Conservation (phyloP, 306 rosid genomes). For the Carpinus viminea region DNA sequence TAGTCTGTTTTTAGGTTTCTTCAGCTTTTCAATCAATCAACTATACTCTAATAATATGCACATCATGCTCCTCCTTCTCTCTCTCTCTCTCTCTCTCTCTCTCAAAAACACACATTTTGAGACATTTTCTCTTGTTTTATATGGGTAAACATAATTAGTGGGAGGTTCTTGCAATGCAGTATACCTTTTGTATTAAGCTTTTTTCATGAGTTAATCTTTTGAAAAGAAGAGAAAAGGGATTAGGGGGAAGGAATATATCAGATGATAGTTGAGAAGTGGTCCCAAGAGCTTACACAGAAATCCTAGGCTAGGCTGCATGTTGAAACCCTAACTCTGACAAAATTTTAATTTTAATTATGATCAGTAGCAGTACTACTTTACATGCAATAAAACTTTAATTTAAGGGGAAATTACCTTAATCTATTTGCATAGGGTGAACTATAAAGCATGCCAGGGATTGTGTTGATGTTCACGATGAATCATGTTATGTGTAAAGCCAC, state of each 20-base stretch:
- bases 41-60: background rate
- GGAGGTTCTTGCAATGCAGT: background rate
- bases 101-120: background rate
- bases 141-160: slow-evolving; percentile 6
- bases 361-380: slow-evolving; percentile 16
- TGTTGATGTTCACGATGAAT: slow-evolving; percentile 52
- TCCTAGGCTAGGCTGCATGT: slow-evolving; percentile 23
- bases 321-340: slow-evolving; percentile 53
- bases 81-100: background rate
- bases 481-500: slow-evolving; percentile 50
- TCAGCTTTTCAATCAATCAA: background rate
- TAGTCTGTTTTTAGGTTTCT: slow-evolving; percentile 13
- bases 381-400: slow-evolving; percentile 15
- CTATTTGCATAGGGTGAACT: slow-evolving; percentile 31
- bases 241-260: background rate
- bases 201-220: background rate
- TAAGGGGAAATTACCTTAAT: slow-evolving; percentile 32
- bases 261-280: slow-evolving; percentile 74
- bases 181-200: background rate
- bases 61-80: background rate
- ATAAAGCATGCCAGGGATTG: slow-evolving; percentile 65
- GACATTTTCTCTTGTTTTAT: background rate
- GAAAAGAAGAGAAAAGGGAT: slow-evolving; percentile 19
- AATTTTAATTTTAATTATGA: slow-evolving; percentile 16
- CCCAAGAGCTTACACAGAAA: slow-evolving; percentile 37